Percentiles rank a stretch among this genome's conserved stretches.
phyloP scores from a whole-genome alignment of 768 basidiomycete species.

The Amanita thiersii region DNA sequence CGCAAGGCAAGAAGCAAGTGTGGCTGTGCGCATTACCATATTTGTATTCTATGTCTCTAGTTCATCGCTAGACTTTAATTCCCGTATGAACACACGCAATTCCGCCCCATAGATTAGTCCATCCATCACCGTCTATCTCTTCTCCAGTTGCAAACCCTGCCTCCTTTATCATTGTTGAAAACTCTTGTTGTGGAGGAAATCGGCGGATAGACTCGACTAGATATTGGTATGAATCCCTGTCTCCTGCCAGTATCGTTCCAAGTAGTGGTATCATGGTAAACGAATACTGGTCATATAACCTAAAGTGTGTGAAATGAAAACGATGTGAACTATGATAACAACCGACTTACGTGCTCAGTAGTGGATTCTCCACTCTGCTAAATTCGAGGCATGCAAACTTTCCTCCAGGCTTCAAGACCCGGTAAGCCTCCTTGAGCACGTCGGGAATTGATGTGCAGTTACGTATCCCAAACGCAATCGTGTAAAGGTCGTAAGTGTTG shows the following conservation, averaged over 20 bases:
- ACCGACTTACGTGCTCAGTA: slow-evolving; percentile 70
- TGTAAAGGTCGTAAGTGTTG: slow-evolving; percentile 91
- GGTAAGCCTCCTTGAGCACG: slow-evolving; percentile 82
- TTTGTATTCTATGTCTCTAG: not conserved
- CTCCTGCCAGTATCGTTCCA: slow-evolving; percentile 94
- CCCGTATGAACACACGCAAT: slow-evolving; percentile 81
- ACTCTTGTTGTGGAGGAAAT: slow-evolving; percentile 84
- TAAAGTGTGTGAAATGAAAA: slow-evolving; percentile 22
- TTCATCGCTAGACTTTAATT: slow-evolving; percentile 54
- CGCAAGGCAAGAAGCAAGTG: not conserved
- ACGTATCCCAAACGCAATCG: slow-evolving; percentile 96
- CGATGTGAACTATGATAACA: not conserved
- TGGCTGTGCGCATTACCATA: not conserved
- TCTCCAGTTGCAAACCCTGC: slow-evolving; percentile 75
- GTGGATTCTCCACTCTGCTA: slow-evolving; percentile 82
- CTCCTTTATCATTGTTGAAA: slow-evolving; percentile 81
- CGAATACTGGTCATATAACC: slow-evolving; percentile 91
- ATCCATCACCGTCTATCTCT: slow-evolving; percentile 75
- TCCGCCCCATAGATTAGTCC: slow-evolving; percentile 82
- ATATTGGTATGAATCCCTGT: slow-evolving; percentile 94
- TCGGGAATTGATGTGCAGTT: slow-evolving; percentile 92
- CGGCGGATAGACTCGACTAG: slow-evolving; percentile 94
- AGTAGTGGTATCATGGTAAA: slow-evolving; percentile 92
- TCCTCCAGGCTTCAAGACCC: slow-evolving; percentile 94
- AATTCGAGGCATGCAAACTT: slow-evolving; percentile 96